phyloP scores from a whole-genome alignment of 495 filamentous ascomycete genomes.

The Penicillium nucicola region DNA sequence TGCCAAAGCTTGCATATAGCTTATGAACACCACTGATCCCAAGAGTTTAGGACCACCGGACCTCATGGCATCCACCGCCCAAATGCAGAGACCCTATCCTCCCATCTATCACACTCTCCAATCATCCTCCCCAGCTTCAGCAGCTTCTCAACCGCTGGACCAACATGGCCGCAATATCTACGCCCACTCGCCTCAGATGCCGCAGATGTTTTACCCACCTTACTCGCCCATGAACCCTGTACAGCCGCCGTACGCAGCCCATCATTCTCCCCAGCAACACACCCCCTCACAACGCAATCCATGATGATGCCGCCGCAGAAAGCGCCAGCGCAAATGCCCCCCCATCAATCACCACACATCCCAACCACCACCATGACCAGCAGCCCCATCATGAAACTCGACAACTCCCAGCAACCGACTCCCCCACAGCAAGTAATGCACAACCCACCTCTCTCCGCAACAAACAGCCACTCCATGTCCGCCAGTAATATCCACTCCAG shows the following conservation, averaged over 20 bases:
- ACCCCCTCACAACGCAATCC: slow-evolving; percentile 59
- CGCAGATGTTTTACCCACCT: slow-evolving; percentile 76
- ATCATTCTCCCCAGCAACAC: slow-evolving; percentile 66
- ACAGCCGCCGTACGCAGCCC: slow-evolving; percentile 70
- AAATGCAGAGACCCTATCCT: slow-evolving; percentile 81
- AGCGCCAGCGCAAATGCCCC: slow-evolving; percentile 51
- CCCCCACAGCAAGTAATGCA: slow-evolving; percentile 38
- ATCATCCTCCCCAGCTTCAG: slow-evolving; percentile 94
- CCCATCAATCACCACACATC: slow-evolving; percentile 46
- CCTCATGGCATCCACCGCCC: slow-evolving; percentile 83
- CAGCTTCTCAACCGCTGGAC: slow-evolving; percentile 87
- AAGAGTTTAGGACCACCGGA: slow-evolving; percentile 69
- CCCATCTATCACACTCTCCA: slow-evolving; percentile 96
- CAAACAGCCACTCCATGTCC: slow-evolving; percentile 52
- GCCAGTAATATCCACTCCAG: slow-evolving; percentile 46
- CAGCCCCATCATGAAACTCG: slow-evolving; percentile 36
- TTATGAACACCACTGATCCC: not conserved
- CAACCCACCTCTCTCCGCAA: slow-evolving; percentile 40
- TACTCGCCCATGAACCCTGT: slow-evolving; percentile 73
- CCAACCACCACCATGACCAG: slow-evolving; percentile 35
- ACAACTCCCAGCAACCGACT: slow-evolving; percentile 46
- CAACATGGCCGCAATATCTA: slow-evolving; percentile 81
- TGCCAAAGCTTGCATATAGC: not conserved
- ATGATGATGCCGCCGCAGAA: slow-evolving; percentile 69
- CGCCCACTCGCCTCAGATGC: slow-evolving; percentile 72